These are phyloP conservation scores for Terana coerulea DNA, from an alignment of 768 basidiomycete species.

Conservation along the genomic window DNA sequence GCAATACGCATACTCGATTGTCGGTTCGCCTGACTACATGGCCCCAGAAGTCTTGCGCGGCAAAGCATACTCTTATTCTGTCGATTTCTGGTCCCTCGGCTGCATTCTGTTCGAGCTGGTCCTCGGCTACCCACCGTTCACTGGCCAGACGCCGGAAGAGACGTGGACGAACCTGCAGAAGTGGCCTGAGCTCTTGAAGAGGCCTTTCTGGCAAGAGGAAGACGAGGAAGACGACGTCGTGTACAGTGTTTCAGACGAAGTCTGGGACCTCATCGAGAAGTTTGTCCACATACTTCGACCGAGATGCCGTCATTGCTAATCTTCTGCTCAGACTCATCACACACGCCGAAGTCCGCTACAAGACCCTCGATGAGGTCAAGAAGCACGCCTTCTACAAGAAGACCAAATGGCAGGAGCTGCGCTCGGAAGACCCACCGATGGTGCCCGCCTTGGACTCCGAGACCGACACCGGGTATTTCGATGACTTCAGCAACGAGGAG, in stretches of 20 bases:
- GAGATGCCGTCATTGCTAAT: conserved; percentile 6
- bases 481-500: conserved; percentile 81
- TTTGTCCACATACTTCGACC: conserved; percentile 27
- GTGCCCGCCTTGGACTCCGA: conserved; percentile 94
- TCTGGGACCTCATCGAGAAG: conserved; percentile 94
- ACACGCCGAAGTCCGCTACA: conserved; percentile 75
- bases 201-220: conserved; percentile 93
- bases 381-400: conserved; percentile 80
- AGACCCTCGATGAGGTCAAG: conserved; percentile 69
- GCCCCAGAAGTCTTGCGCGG: conserved; percentile 91
- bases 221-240: conserved; percentile 94
- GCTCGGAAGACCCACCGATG: conserved; percentile 78
- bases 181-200: conserved; percentile 87
- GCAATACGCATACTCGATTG: conserved; percentile 94
- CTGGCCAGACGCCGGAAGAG: conserved; percentile 91
- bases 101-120: conserved; percentile 98
- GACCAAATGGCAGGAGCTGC: conserved; percentile 76
- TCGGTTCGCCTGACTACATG: conserved; percentile 99
- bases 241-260: conserved; percentile 90
- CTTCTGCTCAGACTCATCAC: conserved; percentile 67
- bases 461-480: conserved; percentile 92
- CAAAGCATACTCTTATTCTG: conserved; percentile 92
- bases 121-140: conserved; percentile 97
- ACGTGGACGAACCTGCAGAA: conserved; percentile 99
- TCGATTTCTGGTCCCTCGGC: conserved; percentile 98